Conservation (phyloP, 2,329 filamentous ascomycete genomes). For the Cytospora mali region DNA sequence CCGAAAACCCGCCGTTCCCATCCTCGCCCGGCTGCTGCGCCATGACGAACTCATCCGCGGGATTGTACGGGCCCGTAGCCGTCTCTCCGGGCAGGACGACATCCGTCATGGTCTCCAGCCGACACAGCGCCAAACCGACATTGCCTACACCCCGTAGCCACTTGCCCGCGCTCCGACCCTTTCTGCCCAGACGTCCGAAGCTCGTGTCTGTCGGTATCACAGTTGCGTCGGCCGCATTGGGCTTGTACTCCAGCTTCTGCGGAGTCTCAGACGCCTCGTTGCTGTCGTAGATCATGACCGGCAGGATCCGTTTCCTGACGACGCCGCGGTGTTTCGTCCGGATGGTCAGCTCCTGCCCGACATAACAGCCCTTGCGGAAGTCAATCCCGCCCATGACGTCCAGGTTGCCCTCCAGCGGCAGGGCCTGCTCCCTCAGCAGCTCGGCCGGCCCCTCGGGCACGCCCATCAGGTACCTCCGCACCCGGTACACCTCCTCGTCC, state of each 20-base stretch:
- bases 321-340: conserved; percentile 93
- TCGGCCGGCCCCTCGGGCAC: conserved; percentile 85
- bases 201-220: conserved; percentile 48
- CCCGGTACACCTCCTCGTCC: conserved; percentile 65
- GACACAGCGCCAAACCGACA: conserved; percentile 82
- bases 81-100: conserved; percentile 70
- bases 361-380: conserved; percentile 95
- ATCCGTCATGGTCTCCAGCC: conserved; percentile 89
- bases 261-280: conserved; percentile 40
- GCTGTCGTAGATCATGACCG: conserved; percentile 69
- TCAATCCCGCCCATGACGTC: conserved; percentile 85
- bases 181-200: conserved; percentile 56
- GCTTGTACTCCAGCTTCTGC: conserved; percentile 49
- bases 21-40: conserved; percentile 44
- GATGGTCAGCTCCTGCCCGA: conserved; percentile 95
- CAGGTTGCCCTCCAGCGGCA: conserved; percentile 89
- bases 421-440: conserved; percentile 67
- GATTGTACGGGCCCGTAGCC: conserved; percentile 62
- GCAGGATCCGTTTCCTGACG: conserved; percentile 85
- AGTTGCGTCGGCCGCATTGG: conserved; percentile 30
- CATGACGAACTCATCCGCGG: conserved; percentile 64
- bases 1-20: conserved; percentile 47
- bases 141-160: conserved; percentile 81
- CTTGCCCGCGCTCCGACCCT: conserved; percentile 75
- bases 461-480: conserved; percentile 78